Conservation (phyloP, 371 early-diverging fungal species). For the Ordospora pajunii region DNA sequence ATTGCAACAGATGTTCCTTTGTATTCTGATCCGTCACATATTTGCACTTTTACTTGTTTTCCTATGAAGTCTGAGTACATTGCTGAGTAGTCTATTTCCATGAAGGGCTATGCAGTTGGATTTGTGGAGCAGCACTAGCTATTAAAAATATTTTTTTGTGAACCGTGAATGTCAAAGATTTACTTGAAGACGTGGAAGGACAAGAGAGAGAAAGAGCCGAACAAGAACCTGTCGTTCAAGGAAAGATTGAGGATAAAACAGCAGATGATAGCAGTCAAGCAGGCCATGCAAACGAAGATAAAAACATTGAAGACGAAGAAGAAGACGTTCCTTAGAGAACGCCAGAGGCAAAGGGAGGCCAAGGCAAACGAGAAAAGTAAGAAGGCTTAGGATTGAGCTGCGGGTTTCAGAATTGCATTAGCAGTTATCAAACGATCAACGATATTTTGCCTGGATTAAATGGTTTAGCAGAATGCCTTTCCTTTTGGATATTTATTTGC, state of each 20-base stretch:
- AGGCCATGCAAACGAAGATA: background rate
- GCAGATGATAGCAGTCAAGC: background rate
- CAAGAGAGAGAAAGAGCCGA: background rate
- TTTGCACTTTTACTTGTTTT: background rate
- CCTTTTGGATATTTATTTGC: too few species aligned
- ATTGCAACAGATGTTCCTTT: background rate
- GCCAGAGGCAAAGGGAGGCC: conserved; percentile 3
- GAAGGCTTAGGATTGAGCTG: background rate
- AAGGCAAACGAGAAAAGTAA: background rate
- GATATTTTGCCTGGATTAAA: too few species aligned
- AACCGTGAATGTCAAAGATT: conserved; percentile 5
- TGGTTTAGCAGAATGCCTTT: too few species aligned
- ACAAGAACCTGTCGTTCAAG: background rate
- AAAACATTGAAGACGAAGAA: conserved; percentile 2
- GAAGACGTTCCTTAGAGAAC: background rate
- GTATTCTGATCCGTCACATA: background rate
- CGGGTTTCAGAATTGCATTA: too few species aligned
- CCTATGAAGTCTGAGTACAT: conserved; percentile 2
- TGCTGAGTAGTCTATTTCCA: background rate
- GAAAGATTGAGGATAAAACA: conserved; percentile 10
- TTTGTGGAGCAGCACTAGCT: background rate
- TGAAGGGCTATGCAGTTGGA: background rate
- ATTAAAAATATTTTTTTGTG: conserved; percentile 8
- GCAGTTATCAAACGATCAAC: too few species aligned
- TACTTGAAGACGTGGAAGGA: conserved; percentile 5